phyloP scores from a whole-genome alignment of 768 basidiomycete genomes.

The Cystofilobasidium ferigula region DNA sequence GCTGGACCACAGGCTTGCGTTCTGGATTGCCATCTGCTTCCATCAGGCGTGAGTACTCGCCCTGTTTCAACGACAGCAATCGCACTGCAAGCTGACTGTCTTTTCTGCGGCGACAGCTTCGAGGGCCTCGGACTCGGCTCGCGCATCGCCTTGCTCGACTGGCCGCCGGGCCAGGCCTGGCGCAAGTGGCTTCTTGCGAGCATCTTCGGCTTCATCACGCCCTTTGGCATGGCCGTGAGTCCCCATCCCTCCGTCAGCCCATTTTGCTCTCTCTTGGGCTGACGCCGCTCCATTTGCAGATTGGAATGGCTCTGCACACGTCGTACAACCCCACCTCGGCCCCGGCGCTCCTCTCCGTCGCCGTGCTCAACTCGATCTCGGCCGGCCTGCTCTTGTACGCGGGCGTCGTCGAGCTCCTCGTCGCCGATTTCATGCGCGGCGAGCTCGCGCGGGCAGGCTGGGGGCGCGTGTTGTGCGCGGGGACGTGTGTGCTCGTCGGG shows the following conservation, averaged over 20 bases:
- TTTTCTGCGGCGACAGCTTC: constrained; percentile 21
- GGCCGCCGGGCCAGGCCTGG: constrained; percentile 4
- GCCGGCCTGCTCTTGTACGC: constrained; percentile 33
- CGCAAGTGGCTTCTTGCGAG: constrained; percentile 29
- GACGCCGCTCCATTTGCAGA: constrained; percentile 26
- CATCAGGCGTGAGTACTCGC: background rate
- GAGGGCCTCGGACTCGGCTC: constrained; percentile 34
- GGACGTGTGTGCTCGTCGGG: background rate
- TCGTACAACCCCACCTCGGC: constrained; percentile 33
- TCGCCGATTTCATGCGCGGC: constrained; percentile 29
- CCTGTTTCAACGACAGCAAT: background rate
- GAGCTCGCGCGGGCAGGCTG: constrained; percentile 4
- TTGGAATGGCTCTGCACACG: constrained; percentile 45
- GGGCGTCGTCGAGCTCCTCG: constrained; percentile 10
- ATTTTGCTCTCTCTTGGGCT: background rate
- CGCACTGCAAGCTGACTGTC: background rate
- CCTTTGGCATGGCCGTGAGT: constrained; percentile 31
- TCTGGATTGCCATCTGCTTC: constrained; percentile 34
- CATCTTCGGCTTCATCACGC: constrained; percentile 32
- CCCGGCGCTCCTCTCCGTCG: constrained; percentile 33
- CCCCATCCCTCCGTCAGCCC: background rate
- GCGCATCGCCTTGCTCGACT: constrained; percentile 31
- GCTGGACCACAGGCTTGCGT: constrained; percentile 31
- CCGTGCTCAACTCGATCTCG: constrained; percentile 34
- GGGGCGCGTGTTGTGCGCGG: constrained; percentile 4